Conservation (phyloP, 768 basidiomycete genomes). For the Mrakia blollopis region DNA sequence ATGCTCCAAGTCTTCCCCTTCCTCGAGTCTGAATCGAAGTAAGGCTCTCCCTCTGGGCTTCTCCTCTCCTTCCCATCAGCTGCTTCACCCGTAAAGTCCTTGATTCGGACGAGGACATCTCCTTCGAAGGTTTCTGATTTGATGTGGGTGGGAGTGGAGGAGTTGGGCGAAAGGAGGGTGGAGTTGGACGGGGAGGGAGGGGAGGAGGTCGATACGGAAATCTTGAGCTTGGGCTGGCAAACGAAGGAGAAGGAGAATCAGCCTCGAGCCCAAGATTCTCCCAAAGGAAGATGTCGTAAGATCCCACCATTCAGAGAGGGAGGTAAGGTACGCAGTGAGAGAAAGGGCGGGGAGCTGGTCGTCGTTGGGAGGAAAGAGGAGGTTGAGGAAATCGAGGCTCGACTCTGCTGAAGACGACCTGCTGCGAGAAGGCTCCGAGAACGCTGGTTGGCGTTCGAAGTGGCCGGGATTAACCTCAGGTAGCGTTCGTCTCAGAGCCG, state of each 20-base stretch:
- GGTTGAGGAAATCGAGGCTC: too few relatives aligned
- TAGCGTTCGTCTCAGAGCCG: too few relatives aligned
- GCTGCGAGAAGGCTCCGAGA: too few relatives aligned
- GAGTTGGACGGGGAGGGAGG: conserved; percentile 1
- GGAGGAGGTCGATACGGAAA: not conserved
- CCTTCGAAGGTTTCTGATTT: conserved; percentile 21
- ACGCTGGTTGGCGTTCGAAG: too few relatives aligned
- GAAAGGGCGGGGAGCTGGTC: too few relatives aligned
- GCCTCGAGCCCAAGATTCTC: too few relatives aligned
- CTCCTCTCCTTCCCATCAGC: conserved; percentile 7
- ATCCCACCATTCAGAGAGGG: too few relatives aligned
- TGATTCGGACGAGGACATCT: conserved; percentile 29
- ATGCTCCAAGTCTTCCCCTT: conserved; percentile 26
- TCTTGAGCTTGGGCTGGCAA: not conserved
- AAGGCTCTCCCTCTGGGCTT: not conserved
- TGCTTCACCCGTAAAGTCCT: conserved; percentile 24
- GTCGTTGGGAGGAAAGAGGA: too few relatives aligned
- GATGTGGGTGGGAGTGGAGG: conserved; percentile 19
- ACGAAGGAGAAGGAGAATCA: not conserved
- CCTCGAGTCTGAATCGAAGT: conserved; percentile 17
- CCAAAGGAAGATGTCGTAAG: too few relatives aligned
- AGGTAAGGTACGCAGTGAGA: too few relatives aligned
- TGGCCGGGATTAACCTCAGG: too few relatives aligned
- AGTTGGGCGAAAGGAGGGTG: conserved; percentile 16
- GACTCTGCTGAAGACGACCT: too few relatives aligned